phyloP scores from a whole-genome alignment of 1,284 basidiomycete species.

The Fistulina hepatica region DNA sequence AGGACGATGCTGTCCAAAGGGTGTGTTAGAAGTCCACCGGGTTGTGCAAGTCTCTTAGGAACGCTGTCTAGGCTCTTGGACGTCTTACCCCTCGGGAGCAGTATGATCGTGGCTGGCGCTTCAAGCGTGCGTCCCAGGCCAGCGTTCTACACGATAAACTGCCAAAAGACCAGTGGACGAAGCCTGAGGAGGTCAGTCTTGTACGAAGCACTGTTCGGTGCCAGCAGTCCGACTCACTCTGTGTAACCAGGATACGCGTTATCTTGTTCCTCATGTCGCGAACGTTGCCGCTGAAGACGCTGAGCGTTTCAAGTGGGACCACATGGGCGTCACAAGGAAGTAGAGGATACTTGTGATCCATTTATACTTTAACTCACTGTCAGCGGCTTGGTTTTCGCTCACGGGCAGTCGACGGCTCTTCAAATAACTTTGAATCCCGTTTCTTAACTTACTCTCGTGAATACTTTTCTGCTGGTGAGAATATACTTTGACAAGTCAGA shows the following conservation, averaged over 20 bases:
- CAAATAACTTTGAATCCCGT: no score
- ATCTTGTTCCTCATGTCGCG: constrained; percentile 75
- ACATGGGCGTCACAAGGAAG: constrained; percentile 50
- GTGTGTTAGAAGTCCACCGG: constrained; percentile 35
- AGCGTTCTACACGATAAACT: constrained; percentile 76
- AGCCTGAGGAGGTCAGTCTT: constrained; percentile 60
- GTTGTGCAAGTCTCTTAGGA: not conserved
- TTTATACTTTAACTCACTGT: no score
- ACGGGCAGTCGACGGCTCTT: no score
- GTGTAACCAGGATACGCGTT: constrained; percentile 75
- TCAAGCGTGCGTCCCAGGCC: constrained; percentile 77
- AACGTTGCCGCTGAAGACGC: constrained; percentile 68
- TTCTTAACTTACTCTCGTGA: no score
- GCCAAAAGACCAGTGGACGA: constrained; percentile 80
- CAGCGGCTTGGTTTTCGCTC: no score
- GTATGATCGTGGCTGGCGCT: constrained; percentile 89
- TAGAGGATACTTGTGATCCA: no score
- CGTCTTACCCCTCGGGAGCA: constrained; percentile 73
- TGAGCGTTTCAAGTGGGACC: constrained; percentile 85
- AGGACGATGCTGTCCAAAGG: constrained; percentile 77
- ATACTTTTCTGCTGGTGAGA: no score
- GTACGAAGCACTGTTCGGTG: not conserved
- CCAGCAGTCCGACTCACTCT: constrained; percentile 8
- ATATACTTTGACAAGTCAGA: no score
- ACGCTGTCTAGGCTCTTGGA: constrained; percentile 53